phyloP scores from a whole-genome alignment of 106 monocot species.

The Cymbidium sinense region DNA sequence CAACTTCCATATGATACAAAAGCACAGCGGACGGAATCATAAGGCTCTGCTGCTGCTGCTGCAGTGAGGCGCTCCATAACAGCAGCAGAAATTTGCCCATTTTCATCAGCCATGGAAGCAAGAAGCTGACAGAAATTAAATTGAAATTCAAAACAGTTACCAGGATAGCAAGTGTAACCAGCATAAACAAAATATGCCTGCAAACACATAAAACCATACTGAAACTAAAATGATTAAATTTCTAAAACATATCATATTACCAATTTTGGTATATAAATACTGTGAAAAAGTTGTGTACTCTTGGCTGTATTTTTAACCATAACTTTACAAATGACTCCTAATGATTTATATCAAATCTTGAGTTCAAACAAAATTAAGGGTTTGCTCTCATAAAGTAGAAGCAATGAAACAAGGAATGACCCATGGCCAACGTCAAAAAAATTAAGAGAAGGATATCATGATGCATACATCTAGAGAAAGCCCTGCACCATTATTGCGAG shows the following conservation, averaged over 20 bases:
- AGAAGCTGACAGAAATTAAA: slow-evolving; percentile 52
- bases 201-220: too few relatives aligned
- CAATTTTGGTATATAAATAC: background rate
- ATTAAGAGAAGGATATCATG: background rate
- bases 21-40: slow-evolving; percentile 90
- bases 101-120: slow-evolving; percentile 96
- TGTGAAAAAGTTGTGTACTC: background rate
- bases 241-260: background rate
- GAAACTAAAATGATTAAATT: background rate
- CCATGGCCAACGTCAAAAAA: background rate
- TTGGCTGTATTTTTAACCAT: background rate
- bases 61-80: slow-evolving; percentile 96
- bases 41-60: slow-evolving; percentile 95
- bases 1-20: slow-evolving; percentile 96
- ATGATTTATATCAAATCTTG: background rate
- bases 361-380: background rate
- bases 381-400: background rate
- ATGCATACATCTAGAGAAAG: slow-evolving; percentile 86
- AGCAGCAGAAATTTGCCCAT: slow-evolving; percentile 95
- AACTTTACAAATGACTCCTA: background rate
- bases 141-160: background rate
- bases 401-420: background rate
- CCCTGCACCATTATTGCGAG: slow-evolving; percentile 58
- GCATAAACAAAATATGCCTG: background rate
- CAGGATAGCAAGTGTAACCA: background rate